Evolutionary conservation across 2,329 filamentous ascomycete species (phyloP), one percentile per base, ranked within the genome.

Genomic region (Waltergamsia citrina): DNA sequence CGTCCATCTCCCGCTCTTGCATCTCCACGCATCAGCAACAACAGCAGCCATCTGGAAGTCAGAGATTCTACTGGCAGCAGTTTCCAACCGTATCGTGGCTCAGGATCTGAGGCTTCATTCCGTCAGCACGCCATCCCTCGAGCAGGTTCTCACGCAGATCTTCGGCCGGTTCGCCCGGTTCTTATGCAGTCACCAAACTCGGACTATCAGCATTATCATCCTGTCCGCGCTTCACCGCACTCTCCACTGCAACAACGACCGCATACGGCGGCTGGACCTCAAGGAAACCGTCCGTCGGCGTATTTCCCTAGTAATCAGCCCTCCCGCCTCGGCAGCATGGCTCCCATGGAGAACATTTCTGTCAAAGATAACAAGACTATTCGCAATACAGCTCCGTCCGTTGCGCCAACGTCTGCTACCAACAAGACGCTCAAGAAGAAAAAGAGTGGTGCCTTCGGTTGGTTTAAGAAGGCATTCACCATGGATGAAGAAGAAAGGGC

Each of bases 401-500:
- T 33, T 7, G 12, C n/a, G n/a, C n/a, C n/a, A n/a, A n/a, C n/a
- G n/a, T n/a, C n/a, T n/a, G n/a, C 14, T n/a, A 17, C 18, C 9
- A 20, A 20, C 7, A 9, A 60, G 36, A 57, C 65, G 24, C 48
- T 78, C 5, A 79, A 79, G 53, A 79, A 79, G 53, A 81, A 79
- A 60, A 80, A 80, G 61, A 68, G 73, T 41, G 79, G 76, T 44
- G 73, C 74, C 2, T 78, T 81, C 46, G 76, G 75, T 3, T 81
- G 76, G 76, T 52, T 81, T 36, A 80, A 79, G 53, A 80, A 81
- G 56, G 75, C 75, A 1, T 81, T 81, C 34, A 71, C 69, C 22
- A 54, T 81, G 18, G 74, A 78, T 39, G 76, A 81, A 16, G 73
- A 79, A 31, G 76, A 81, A 51, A 67, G 66, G 34, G 62, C 65